phyloP scores from a whole-genome alignment of 208 protist genomes.

The Trypanosoma melophagium region DNA sequence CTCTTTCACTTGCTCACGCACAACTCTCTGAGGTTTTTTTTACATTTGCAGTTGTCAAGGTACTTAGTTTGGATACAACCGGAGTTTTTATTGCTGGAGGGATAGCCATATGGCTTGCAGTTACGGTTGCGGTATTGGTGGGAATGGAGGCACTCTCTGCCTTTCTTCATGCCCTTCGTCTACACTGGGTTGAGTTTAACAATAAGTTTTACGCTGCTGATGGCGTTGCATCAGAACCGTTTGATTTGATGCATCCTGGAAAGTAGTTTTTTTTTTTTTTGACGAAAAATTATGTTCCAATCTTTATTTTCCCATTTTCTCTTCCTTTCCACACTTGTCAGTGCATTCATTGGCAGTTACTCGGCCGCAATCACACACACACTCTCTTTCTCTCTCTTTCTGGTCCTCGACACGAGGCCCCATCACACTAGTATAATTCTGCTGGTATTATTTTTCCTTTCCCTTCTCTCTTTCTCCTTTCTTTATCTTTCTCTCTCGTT shows the following conservation, averaged over 20 bases:
- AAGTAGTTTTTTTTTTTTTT: not conserved
- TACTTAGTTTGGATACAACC: slow-evolving; percentile 41
- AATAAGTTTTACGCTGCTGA: slow-evolving; percentile 97
- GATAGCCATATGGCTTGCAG: slow-evolving; percentile 90
- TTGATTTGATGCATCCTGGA: slow-evolving; percentile 31
- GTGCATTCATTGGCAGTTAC: slow-evolving; percentile 9
- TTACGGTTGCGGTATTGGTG: slow-evolving; percentile 96
- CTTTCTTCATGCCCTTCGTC: slow-evolving; percentile 98
- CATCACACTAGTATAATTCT: too few relatives aligned
- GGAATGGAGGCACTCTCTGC: slow-evolving; percentile 99
- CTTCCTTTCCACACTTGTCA: not conserved
- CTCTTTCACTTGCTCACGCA: slow-evolving; percentile 99
- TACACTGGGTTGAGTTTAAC: slow-evolving; percentile 97
- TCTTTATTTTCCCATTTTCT: not conserved
- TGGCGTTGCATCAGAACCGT: slow-evolving; percentile 76
- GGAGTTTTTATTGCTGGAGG: slow-evolving; percentile 81
- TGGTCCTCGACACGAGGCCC: too few relatives aligned
- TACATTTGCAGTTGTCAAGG: slow-evolving; percentile 63
- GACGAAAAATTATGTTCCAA: not conserved
- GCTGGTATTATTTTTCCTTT: too few relatives aligned
- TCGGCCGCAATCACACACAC: not conserved
- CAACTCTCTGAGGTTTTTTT: slow-evolving; percentile 94
- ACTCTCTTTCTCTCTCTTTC: not conserved
- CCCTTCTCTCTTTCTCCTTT: too few relatives aligned
- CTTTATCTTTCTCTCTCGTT: not conserved